Base-by-base conservation (phyloP, 1,139 yeast genomes). In the Yamadazyma conglobata region DNA sequence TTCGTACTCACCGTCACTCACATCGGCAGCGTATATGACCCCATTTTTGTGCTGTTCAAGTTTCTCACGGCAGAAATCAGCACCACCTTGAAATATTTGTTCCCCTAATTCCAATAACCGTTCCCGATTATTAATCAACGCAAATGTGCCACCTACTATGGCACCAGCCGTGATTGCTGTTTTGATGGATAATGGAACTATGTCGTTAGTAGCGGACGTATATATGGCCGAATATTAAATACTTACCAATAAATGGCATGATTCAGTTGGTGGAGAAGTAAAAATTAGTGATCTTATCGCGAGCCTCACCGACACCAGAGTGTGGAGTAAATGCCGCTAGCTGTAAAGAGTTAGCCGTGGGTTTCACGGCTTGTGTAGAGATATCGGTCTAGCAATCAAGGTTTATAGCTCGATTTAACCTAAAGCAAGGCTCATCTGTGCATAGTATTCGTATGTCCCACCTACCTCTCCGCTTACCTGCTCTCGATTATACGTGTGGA, bases 151-250 rank as follows among this genome's bases (percentile, higher is more conserved):
- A 2, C 73, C 73, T 2, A 58, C 44, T 2, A 63, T 31, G 5
- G 69, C 64, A 4, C 73, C 73, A 1, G 58, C 47, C 6, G 65
- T 54, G 11, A 66, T 35, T 4, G 72, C 72, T 5, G 55, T 45
- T 42, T 67, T 67, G 3, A 64, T 46, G 2, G 71, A 56, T n/a
- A 60, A 41, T 10, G 70, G 70, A 20, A 63, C 66, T 58, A 32
- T 10, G 13, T 15, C 3, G 40, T 40, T 37, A 35, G 39, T 36
- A 27, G 3, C 22, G 15, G 6, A 7, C 17, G 10, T 8, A 10
- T 12, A 9, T 6, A 5, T 12, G 4, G 9, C 8, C 17, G 9
- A 11, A n/a, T 7, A 16, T 5, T 6, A 11, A 11, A n/a, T 25
- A 40, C 44, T 13, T 39, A 40, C 44, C 27, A 13, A 40, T 10